Evolutionary conservation across 768 basidiomycete genomes (phyloP), one percentile per base, ranked within the genome.

Genomic region (Tylopilus rubrobrunneus): DNA sequence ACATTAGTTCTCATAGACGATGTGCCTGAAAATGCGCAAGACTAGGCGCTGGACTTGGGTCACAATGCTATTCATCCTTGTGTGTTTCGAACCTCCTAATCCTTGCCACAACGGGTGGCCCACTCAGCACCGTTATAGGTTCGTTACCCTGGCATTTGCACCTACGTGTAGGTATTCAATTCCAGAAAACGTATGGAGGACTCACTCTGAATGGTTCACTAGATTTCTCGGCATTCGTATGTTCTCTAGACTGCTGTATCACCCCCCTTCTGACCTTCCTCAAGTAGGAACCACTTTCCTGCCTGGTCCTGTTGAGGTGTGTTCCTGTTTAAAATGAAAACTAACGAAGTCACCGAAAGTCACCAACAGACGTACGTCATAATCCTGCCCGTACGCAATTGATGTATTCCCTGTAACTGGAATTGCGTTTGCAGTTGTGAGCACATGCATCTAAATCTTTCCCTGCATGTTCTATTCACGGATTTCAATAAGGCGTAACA

Each of bases 131-230:
- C 28, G 9, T 33, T 31, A 10, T 48, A 59, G 58, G 56, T 58
- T 41, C 56, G 57, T 23, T 59, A 59, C 39, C 21, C 23, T 17
- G 57, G 57, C 6, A 45, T 53, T 19, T 36, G 6, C 15, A 19
- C 6, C 15, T 8, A 53, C 4, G 31, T 34, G 57, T 58, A n/a
- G 46, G 57, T 46, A n/a, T 39, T 9, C 11, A 9, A 7, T 10
- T 21, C 27, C 2, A 2, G 5, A 10, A 7, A 8, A 15, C 15
- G 3, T 7, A 3, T 12, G 6, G 14, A 27, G 31, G 15, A 0
- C 39, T 56, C 15, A 51, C 10, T 37, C 15, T 15, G 9, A 17
- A 17, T 37, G 4, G 7, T 19, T 25, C 28, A 42, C 49, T 28
- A 58, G 58, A 47, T 12, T 17, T 17, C 3, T 11, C 25, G 9